Percentiles rank a stretch among this genome's conserved stretches.
phyloP scores from a whole-genome alignment of 768 basidiomycete species.

The Polyporus arcularius region DNA sequence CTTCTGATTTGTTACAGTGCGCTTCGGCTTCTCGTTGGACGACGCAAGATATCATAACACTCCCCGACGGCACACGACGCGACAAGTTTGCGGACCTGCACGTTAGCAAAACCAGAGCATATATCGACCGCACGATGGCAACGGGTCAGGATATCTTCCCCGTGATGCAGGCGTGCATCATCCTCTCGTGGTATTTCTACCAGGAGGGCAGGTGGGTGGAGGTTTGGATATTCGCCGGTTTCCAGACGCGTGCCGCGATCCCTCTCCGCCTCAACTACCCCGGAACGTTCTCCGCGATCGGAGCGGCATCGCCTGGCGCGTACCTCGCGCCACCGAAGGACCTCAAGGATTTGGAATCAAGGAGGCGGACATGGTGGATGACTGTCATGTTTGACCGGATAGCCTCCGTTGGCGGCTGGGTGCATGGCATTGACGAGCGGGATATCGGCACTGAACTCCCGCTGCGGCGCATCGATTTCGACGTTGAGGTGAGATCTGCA shows the following conservation, averaged over 20 bases:
- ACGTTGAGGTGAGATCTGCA: conserved; percentile 57
- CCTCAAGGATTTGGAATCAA: conserved; percentile 70
- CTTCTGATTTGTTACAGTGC: conserved; percentile 49
- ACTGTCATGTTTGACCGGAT: conserved; percentile 85
- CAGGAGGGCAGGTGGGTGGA: conserved; percentile 90
- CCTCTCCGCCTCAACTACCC: conserved; percentile 85
- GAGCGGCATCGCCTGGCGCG: conserved; percentile 68
- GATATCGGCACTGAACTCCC: conserved; percentile 87
- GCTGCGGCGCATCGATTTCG: conserved; percentile 73
- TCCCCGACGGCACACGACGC: conserved; percentile 75
- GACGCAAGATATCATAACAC: conserved; percentile 62
- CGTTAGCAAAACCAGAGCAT: conserved; percentile 82
- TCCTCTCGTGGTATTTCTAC: conserved; percentile 90
- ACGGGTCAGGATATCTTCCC: conserved; percentile 85
- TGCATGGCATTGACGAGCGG: conserved; percentile 81
- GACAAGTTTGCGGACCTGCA: conserved; percentile 88
- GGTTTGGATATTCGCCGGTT: conserved; percentile 88
- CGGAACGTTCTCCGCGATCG: conserved; percentile 69
- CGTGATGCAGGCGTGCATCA: conserved; percentile 83
- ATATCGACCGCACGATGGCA: conserved; percentile 90
- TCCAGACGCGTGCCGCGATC: conserved; percentile 79
- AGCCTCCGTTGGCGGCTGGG: conserved; percentile 70
- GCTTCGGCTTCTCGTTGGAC: conserved; percentile 85
- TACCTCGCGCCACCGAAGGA: conserved; percentile 82
- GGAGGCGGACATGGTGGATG: conserved; percentile 91